Percentiles rank a stretch among this genome's conserved stretches.
Evolutionary conservation across 331 rosid genomes (phyloP).

Genomic region (Pyracantha coccinea): DNA sequence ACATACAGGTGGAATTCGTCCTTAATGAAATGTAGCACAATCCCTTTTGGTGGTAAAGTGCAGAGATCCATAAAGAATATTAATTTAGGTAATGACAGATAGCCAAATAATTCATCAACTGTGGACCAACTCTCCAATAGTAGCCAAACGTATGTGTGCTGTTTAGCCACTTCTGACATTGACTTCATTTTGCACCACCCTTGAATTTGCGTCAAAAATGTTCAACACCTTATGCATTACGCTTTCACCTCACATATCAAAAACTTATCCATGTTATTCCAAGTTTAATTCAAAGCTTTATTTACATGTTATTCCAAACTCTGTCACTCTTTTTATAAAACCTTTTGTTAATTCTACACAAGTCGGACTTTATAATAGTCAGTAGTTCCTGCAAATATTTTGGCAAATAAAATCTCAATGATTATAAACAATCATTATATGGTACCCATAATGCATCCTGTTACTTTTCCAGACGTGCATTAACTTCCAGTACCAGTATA

Average conservation of each 20-base stretch:
- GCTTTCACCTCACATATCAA: not conserved
- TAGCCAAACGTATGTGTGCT: not conserved
- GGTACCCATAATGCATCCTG: not conserved
- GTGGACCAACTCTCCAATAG: not conserved
- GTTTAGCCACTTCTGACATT: not conserved
- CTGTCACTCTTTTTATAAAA: not conserved
- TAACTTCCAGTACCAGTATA: not conserved
- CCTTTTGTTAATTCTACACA: not conserved
- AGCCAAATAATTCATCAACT: not conserved
- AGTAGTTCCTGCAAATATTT: not conserved
- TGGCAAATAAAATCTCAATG: not conserved
- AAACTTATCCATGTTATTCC: not conserved
- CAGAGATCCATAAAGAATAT: not conserved
- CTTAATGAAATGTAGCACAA: not conserved
- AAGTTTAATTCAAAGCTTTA: not conserved
- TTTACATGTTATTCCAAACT: not conserved
- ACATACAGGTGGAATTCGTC: not conserved
- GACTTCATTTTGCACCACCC: not conserved
- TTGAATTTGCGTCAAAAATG: not conserved
- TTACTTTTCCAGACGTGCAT: not conserved
- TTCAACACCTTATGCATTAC: not conserved
- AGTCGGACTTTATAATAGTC: not conserved
- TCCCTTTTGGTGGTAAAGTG: not conserved
- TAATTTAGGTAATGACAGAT: not conserved
- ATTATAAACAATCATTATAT: not conserved